Evolutionary conservation across 768 basidiomycete species (phyloP).

Genomic region (Tricholoma sp.): DNA sequence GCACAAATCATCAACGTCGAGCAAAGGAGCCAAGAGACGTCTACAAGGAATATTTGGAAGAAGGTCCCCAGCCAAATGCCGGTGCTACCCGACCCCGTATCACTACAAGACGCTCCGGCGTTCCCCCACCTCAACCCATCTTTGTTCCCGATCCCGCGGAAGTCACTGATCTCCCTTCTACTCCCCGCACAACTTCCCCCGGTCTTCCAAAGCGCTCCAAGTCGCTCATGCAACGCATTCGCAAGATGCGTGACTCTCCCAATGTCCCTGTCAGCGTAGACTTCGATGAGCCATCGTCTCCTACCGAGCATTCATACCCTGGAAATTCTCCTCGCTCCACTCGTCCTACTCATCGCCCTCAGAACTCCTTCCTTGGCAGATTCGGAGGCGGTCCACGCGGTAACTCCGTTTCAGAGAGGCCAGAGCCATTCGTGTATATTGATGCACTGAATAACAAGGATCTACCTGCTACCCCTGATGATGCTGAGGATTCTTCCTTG

Average conservation of each 20-base stretch:
- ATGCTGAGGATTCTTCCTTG: constrained; percentile 13
- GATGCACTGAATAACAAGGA: constrained; percentile 58
- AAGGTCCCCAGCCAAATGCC: constrained; percentile 20
- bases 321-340: constrained; percentile 14
- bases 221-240: constrained; percentile 84
- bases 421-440: constrained; percentile 66
- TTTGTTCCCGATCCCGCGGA: constrained; percentile 55
- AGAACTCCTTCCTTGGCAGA: constrained; percentile 77
- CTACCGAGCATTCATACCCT: constrained; percentile 23
- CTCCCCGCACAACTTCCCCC: constrained; percentile 39
- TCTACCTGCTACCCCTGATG: constrained; percentile 35
- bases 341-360: constrained; percentile 66
- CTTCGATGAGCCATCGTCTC: constrained; percentile 37
- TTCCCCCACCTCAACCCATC: constrained; percentile 84
- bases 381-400: constrained; percentile 37
- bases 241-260: constrained; percentile 82
- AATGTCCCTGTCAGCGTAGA: constrained; percentile 67
- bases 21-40: constrained; percentile 45
- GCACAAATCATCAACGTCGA: constrained; percentile 23
- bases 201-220: constrained; percentile 65
- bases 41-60: constrained; percentile 40
- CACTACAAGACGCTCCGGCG: constrained; percentile 40
- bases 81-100: constrained; percentile 27
- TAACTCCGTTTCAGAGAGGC: constrained; percentile 28
- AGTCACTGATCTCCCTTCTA: constrained; percentile 29